Evolutionary conservation across 306 rosid genomes (phyloP), one percentile per base, ranked within the genome.

Genomic region (Corylus heterophylla): DNA sequence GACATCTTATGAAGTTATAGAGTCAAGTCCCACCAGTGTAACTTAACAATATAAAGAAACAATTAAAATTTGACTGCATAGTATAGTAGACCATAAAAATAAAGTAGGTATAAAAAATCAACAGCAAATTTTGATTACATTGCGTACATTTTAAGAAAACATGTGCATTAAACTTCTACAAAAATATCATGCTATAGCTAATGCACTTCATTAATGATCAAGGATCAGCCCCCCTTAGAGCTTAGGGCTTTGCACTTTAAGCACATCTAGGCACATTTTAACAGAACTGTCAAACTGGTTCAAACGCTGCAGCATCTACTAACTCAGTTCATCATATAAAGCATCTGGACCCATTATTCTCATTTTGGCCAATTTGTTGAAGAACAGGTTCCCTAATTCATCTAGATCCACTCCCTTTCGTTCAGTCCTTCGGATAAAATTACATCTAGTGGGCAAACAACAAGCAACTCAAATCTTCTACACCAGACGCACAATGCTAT

Each of bases 381-480:
- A 22, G 37, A 59, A 20, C 17, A 59, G 31, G 37, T 12, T 59
- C 9, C 20, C 66, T 20, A 11, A 62, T 29, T 62, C 44, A 62
- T 2, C 25, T 29, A 27, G 10, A 62, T 9, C 64, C 17, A 58
- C 29, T 58, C 64, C 35, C 31, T 58, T n/a, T 58, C 27, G 5
- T 31, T 8, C 5, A 3, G 64, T 20, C 64, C 10, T 20, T 58
- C 25, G 20, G 64, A 22, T 11, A 22, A 58, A 14, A 16, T 63
- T 55, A n/a, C 20, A 1, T 45, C 45, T 35, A 42, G 7, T 14
- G 10, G n/a, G 31, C 4, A 14, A 63, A 13, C 45, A 22, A 31
- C 20, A 63, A 31, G 69, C 18, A 29, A 31, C 69, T 63, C 69
- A 63, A 31, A 63, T 63, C 69, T 63, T 63, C 27, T 37, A 66